A percentile compares a stretch with the other conserved stretches of the same genome.
Conservation (phyloP, 257 asterid genomes). For the Datura wrightii region DNA sequence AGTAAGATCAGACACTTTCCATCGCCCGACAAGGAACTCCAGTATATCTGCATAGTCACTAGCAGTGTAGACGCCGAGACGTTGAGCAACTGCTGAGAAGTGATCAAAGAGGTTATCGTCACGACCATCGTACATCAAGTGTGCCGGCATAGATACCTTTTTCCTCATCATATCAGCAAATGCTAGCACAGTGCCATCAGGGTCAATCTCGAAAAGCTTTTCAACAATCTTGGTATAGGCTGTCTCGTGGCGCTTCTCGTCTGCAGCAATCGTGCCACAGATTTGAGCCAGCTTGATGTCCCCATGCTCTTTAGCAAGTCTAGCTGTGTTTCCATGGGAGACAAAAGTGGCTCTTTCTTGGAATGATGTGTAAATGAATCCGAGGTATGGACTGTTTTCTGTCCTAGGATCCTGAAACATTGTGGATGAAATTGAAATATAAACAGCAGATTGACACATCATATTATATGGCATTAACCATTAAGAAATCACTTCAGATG, state of each 20-base stretch:
- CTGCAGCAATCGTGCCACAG: constrained; percentile 78
- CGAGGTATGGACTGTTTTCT: constrained; percentile 81
- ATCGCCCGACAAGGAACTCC: constrained; percentile 68
- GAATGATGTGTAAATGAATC: constrained; percentile 83
- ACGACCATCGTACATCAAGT: constrained; percentile 81
- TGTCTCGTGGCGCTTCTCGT: constrained; percentile 85
- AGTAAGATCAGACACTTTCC: constrained; percentile 64
- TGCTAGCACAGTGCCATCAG: constrained; percentile 70
- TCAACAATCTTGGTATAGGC: constrained; percentile 84
- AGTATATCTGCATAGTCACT: constrained; percentile 77
- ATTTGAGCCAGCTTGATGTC: constrained; percentile 77
- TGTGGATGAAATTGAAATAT: background rate
- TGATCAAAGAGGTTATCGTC: constrained; percentile 69
- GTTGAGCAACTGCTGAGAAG: constrained; percentile 77
- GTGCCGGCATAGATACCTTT: constrained; percentile 86
- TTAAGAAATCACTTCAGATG: constrained; percentile 9
- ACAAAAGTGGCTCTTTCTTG: constrained; percentile 88
- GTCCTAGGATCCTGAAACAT: constrained; percentile 70
- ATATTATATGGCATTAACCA: background rate
- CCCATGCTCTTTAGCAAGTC: constrained; percentile 74
- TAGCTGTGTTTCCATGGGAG: constrained; percentile 82
- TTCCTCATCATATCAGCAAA: constrained; percentile 89
- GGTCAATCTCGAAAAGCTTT: constrained; percentile 78
- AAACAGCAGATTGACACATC: background rate
- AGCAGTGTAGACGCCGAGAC: constrained; percentile 74